Percentiles rank a stretch among this genome's conserved stretches.
Conservation (phyloP, 164 flowering plant genomes). For the Berberis vulgaris region DNA sequence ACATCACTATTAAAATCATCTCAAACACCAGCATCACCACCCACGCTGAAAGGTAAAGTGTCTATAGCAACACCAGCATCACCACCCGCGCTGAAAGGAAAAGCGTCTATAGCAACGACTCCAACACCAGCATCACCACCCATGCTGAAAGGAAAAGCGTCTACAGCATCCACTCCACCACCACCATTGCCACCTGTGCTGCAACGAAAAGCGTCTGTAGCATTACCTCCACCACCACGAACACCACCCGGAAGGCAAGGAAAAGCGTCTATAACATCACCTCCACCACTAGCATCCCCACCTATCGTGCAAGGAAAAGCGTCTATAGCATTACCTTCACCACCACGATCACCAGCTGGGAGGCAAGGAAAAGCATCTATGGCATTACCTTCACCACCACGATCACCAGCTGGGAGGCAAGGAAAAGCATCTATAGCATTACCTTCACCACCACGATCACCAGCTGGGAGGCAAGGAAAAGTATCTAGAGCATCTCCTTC, state of each 20-base stretch:
- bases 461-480: too few relatives aligned
- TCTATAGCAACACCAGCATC: neutral
- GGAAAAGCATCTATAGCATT: neutral
- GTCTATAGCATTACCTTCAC: too few relatives aligned
- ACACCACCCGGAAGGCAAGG: too few relatives aligned
- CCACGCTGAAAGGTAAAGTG: conserved; percentile 1
- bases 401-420: conserved; percentile 6
- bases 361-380: neutral
- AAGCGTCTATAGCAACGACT: neutral
- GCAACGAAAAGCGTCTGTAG: neutral
- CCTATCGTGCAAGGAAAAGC: too few relatives aligned
- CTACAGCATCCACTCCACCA: conserved; percentile 12
- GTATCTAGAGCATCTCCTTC: neutral
- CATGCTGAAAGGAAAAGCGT: conserved; percentile 1
- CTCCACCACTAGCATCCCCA: neutral
- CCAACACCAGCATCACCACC: conserved; percentile 3
- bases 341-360: conserved; percentile 9
- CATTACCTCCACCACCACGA: neutral
- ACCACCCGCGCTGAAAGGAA: conserved; percentile 5
- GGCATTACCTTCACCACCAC: conserved; percentile 12
- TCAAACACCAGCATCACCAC: neutral
- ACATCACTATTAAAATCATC: conserved; percentile 9
- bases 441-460: conserved; percentile 6
- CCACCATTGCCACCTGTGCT: conserved; percentile 10
- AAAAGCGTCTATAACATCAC: too few relatives aligned